phyloP scores from a whole-genome alignment of 2,329 filamentous ascomycete species.

The Cercospora sp. region DNA sequence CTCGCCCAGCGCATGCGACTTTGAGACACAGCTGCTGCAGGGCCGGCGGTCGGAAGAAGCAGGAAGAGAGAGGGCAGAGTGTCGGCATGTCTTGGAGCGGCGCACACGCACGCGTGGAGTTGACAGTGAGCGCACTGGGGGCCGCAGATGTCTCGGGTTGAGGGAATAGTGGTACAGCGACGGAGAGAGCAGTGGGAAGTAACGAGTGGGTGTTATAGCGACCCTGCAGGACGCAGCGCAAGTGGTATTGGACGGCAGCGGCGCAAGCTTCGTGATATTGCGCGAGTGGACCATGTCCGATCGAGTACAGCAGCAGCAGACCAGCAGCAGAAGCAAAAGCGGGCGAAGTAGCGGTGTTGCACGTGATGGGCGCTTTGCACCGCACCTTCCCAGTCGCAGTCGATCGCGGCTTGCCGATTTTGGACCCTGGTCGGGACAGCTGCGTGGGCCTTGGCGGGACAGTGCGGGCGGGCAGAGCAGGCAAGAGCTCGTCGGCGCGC shows the following conservation, averaged over 20 bases:
- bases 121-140: neutral
- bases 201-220: constrained; percentile 7
- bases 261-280: constrained; percentile 2
- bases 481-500: neutral
- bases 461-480: neutral
- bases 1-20: constrained; percentile 13
- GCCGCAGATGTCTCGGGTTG: neutral
- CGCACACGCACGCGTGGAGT: neutral
- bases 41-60: constrained; percentile 7
- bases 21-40: constrained; percentile 5
- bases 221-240: constrained; percentile 17
- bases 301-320: neutral
- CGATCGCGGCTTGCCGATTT: neutral
- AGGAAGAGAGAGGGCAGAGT: constrained; percentile 10
- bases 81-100: constrained; percentile 11
- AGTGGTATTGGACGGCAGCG: constrained; percentile 7
- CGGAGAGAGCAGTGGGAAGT: neutral
- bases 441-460: neutral
- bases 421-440: neutral
- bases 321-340: neutral
- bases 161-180: neutral
- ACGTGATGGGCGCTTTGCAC: neutral
- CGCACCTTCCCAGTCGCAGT: neutral
- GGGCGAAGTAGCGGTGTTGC: neutral
- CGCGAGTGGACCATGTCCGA: constrained; percentile 8